Percentiles rank a stretch among this genome's conserved stretches.
Evolutionary conservation across 1,284 basidiomycete species (phyloP).

Genomic region (Trametes sp.): DNA sequence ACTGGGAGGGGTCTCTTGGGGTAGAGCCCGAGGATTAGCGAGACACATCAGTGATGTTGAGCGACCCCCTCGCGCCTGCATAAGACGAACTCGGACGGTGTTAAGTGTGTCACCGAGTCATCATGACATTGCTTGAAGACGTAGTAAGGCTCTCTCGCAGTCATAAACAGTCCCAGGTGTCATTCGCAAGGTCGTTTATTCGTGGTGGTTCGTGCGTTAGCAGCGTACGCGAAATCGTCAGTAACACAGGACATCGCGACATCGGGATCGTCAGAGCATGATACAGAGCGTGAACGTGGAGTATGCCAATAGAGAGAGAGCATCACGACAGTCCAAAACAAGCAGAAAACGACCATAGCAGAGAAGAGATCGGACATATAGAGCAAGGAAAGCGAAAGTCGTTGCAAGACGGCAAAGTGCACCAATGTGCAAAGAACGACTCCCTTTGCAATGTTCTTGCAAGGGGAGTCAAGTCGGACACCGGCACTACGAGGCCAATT

Average conservation of each 20-base stretch:
- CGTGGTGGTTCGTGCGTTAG: neutral
- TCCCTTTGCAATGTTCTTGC: neutral
- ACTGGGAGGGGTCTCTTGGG: too few species aligned
- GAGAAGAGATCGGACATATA: neutral
- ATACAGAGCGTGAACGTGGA: neutral
- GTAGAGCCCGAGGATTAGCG: too few species aligned
- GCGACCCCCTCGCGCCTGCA: too few species aligned
- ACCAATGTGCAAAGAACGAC: neutral
- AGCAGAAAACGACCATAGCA: too few species aligned
- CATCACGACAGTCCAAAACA: neutral
- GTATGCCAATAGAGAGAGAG: neutral
- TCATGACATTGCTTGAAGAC: too few species aligned
- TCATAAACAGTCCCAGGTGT: too few species aligned
- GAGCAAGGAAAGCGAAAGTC: neutral
- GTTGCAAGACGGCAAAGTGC: neutral
- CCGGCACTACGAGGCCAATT: neutral
- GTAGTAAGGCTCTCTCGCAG: too few species aligned
- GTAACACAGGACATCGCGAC: neutral
- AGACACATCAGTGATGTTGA: too few species aligned
- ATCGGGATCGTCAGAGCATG: conserved; percentile 2
- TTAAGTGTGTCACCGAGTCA: too few species aligned
- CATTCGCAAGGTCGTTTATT: neutral
- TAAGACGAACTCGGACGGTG: too few species aligned
- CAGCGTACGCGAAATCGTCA: neutral
- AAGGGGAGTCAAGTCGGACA: neutral